phyloP scores from a whole-genome alignment of 148 eudicot genomes.

The Persicaria tinctoria region DNA sequence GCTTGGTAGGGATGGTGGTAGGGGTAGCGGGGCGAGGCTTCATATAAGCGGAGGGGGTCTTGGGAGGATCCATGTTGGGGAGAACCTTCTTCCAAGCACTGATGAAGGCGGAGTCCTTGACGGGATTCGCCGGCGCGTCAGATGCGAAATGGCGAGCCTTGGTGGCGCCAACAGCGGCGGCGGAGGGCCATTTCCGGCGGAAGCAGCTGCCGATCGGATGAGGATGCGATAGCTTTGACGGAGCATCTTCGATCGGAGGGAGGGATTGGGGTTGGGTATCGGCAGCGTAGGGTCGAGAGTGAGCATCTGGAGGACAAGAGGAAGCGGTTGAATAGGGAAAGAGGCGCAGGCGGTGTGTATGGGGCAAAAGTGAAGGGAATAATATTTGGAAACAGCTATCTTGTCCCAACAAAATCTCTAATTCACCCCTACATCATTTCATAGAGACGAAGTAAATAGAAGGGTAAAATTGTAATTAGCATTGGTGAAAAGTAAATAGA shows the following conservation, averaged over 20 bases:
- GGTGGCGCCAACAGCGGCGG: not conserved
- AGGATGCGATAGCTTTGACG: conserved; percentile 12
- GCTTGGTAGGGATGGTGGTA: conserved; percentile 12
- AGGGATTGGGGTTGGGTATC: not conserved
- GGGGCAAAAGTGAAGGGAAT: too few species aligned
- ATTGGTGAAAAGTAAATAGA: too few species aligned
- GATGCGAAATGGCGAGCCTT: conserved; percentile 2
- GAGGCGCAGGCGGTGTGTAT: too few species aligned
- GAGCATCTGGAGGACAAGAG: too few species aligned
- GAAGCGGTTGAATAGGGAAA: too few species aligned
- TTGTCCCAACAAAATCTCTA: too few species aligned
- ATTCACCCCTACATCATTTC: too few species aligned
- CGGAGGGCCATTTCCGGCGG: not conserved
- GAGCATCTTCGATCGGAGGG: conserved; percentile 4
- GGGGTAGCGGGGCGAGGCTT: conserved; percentile 14
- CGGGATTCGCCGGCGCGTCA: not conserved
- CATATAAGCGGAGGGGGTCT: conserved; percentile 12
- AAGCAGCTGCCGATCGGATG: not conserved
- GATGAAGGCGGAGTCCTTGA: conserved; percentile 6
- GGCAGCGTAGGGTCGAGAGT: too few species aligned
- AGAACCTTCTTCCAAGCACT: conserved; percentile 9
- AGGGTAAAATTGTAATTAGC: too few species aligned
- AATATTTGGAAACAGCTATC: too few species aligned
- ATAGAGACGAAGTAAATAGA: too few species aligned
- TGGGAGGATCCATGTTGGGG: conserved; percentile 9